Conservation (phyloP, 75 land plant genomes). For the Ceratopteris richardii region DNA sequence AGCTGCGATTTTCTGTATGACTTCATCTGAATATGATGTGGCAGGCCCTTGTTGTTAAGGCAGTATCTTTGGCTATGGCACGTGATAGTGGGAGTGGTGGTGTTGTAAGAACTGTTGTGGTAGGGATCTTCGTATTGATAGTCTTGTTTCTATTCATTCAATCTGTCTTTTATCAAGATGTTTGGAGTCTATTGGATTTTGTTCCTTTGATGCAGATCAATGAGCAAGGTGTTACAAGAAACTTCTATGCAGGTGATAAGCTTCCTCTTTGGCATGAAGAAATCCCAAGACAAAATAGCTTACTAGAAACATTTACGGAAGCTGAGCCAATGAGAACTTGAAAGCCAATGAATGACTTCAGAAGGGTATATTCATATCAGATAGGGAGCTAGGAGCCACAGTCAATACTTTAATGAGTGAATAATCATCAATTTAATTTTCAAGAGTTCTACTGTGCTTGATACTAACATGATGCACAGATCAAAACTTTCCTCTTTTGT, state of each 20-base stretch:
- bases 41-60: slow-evolving; percentile 50
- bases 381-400: too few species aligned
- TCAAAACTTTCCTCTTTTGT: too few species aligned
- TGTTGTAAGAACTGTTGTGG: slow-evolving; percentile 88
- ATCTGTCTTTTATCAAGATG: background rate
- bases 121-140: slow-evolving; percentile 24
- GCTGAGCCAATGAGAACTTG: slow-evolving; percentile 46
- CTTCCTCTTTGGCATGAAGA: slow-evolving; percentile 93
- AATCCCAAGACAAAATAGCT: slow-evolving; percentile 40
- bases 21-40: background rate
- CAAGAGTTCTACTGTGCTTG: too few species aligned
- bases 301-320: slow-evolving; percentile 30
- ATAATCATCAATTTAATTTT: too few species aligned
- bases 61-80: slow-evolving; percentile 96
- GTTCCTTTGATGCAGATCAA: slow-evolving; percentile 47
- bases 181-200: background rate
- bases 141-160: slow-evolving; percentile 1
- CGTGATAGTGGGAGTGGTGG: slow-evolving; percentile 98
- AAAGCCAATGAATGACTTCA: too few species aligned
- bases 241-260: slow-evolving; percentile 65
- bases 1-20: too few species aligned
- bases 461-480: too few species aligned
- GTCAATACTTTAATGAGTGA: too few species aligned
- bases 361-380: too few species aligned
- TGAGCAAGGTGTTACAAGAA: slow-evolving; percentile 67